phyloP scores from a whole-genome alignment of 1,284 basidiomycete species.

The Tilletia walkeri region DNA sequence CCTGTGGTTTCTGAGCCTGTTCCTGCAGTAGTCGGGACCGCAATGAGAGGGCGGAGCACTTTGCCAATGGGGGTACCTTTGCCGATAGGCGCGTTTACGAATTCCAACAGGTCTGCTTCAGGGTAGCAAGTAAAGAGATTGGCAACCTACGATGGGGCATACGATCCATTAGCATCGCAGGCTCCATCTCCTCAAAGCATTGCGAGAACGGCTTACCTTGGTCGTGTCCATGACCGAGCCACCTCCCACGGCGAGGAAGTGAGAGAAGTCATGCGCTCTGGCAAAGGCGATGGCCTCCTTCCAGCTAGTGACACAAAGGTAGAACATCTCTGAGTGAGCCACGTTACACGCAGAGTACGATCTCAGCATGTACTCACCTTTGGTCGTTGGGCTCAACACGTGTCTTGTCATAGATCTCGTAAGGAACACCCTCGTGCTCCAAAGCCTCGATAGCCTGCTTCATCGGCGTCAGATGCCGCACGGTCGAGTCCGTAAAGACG shows the following conservation, averaged over 20 bases:
- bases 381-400: slow-evolving; percentile 89
- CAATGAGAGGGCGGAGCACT: slow-evolving; percentile 78
- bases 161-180: no score
- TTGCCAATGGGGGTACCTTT: slow-evolving; percentile 81
- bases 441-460: slow-evolving; percentile 76
- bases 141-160: slow-evolving; percentile 57
- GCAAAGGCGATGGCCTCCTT: slow-evolving; percentile 84
- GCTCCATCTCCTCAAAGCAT: neutral
- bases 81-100: slow-evolving; percentile 93
- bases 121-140: slow-evolving; percentile 79
- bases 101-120: slow-evolving; percentile 81
- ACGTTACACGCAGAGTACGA: no score
- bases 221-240: slow-evolving; percentile 95
- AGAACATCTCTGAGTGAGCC: no score
- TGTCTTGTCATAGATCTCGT: slow-evolving; percentile 79
- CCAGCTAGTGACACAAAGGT: slow-evolving; percentile 51
- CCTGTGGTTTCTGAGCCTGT: slow-evolving; percentile 87
- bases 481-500: slow-evolving; percentile 86
- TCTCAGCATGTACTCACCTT: slow-evolving; percentile 46
- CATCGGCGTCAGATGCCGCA: slow-evolving; percentile 79
- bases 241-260: slow-evolving; percentile 75
- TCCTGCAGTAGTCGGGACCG: slow-evolving; percentile 91
- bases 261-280: slow-evolving; percentile 79
- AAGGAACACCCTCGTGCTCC: slow-evolving; percentile 71
- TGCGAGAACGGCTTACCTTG: slow-evolving; percentile 61